phyloP scores from a whole-genome alignment of 805 yeast genomes.

The Starmerella kuoi region DNA sequence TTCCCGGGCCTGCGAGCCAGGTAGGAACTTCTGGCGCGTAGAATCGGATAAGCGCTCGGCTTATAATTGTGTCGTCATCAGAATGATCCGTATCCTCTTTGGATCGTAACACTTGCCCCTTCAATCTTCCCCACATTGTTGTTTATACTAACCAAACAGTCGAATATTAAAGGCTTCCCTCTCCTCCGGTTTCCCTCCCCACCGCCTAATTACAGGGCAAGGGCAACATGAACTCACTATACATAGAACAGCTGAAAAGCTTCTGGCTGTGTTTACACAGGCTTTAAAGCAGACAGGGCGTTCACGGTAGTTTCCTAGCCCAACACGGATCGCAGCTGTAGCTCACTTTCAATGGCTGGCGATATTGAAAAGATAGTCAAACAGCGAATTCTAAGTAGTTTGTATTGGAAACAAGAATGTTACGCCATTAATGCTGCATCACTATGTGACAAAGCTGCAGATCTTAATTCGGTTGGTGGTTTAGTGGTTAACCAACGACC shows the following conservation, averaged over 20 bases:
- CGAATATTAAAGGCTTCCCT: too few species aligned
- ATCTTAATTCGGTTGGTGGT: constrained; percentile 44
- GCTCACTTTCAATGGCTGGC: too few species aligned
- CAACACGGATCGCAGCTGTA: too few species aligned
- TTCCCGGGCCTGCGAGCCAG: too few species aligned
- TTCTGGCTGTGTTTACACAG: too few species aligned
- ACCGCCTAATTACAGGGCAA: too few species aligned
- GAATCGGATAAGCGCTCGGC: constrained; percentile 35
- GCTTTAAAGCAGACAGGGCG: too few species aligned
- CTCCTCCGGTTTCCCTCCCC: too few species aligned
- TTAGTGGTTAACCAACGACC: constrained; percentile 46
- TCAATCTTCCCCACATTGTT: constrained; percentile 26
- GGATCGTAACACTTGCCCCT: constrained; percentile 24
- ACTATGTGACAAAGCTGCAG: constrained; percentile 38
- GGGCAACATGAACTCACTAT: too few species aligned
- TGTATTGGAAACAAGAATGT: constrained; percentile 49
- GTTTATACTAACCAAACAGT: not conserved
- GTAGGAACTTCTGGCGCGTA: constrained; percentile 28
- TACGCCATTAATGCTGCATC: constrained; percentile 40
- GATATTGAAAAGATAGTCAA: constrained; percentile 36
- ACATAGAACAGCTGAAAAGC: too few species aligned
- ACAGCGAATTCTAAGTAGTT: constrained; percentile 43
- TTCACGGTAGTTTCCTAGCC: too few species aligned
- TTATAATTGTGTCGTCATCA: constrained; percentile 35
- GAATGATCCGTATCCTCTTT: constrained; percentile 33